A percentile compares a stretch with the other conserved stretches of the same genome.
Evolutionary conservation across 768 basidiomycete genomes (phyloP).

Genomic region (Tricholoma flavovirens): DNA sequence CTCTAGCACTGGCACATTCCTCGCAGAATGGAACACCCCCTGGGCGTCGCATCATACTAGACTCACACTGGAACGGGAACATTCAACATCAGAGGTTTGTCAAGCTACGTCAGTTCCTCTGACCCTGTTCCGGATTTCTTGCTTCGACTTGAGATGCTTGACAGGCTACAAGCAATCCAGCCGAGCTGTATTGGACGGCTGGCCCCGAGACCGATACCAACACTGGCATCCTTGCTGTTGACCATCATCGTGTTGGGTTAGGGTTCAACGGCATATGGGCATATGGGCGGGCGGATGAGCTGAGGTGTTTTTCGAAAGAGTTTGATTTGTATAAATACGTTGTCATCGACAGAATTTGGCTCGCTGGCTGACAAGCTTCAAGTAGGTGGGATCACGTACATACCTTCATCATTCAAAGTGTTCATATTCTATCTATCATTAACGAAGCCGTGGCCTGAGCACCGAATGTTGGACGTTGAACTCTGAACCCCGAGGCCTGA

Average conservation of each 20-base stretch:
- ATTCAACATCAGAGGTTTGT: slow-evolving; percentile 15
- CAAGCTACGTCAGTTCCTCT: slow-evolving; percentile 12
- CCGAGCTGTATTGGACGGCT: slow-evolving; percentile 13
- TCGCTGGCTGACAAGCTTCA: no score
- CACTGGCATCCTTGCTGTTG: background rate
- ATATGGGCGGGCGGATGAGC: slow-evolving; percentile 10
- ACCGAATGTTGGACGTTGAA: no score
- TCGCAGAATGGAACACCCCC: slow-evolving; percentile 9
- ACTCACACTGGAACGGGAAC: slow-evolving; percentile 17
- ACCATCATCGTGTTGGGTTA: background rate
- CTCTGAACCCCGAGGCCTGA: no score
- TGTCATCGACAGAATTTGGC: background rate
- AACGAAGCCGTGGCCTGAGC: no score
- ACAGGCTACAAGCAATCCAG: slow-evolving; percentile 12
- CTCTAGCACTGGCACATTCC: slow-evolving; percentile 6
- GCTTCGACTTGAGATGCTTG: background rate
- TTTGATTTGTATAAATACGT: background rate
- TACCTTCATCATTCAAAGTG: no score
- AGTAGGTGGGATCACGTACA: no score
- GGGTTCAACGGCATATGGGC: slow-evolving; percentile 13
- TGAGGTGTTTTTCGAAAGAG: slow-evolving; percentile 11
- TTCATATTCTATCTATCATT: no score
- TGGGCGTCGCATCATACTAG: slow-evolving; percentile 13
- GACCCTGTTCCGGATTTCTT: background rate
- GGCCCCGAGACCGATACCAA: background rate